Conservation (phyloP, 2,329 filamentous ascomycete genomes). For the Aspergillus hiratsukae region DNA sequence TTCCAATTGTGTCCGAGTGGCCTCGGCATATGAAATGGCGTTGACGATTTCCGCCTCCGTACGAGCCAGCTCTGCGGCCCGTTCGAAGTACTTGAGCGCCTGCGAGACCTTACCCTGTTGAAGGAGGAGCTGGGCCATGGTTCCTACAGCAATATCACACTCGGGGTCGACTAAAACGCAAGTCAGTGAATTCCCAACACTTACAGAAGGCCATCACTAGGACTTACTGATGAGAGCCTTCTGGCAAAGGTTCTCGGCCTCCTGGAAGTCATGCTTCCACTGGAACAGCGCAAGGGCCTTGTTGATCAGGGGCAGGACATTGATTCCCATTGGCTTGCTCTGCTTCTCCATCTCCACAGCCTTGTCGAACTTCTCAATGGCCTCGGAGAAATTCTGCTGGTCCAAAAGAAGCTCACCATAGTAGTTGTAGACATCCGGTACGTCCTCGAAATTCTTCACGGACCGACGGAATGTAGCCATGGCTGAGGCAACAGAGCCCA, state of each 20-base stretch:
- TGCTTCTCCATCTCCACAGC: constrained; percentile 99
- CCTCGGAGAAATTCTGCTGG: constrained; percentile 91
- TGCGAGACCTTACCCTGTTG: constrained; percentile 97
- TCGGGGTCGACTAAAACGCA: constrained; percentile 79
- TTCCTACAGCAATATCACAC: constrained; percentile 97
- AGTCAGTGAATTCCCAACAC: constrained; percentile 11
- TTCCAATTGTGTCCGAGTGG: constrained; percentile 91
- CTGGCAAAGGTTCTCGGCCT: constrained; percentile 93
- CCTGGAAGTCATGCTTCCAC: constrained; percentile 93
- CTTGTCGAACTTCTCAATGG: constrained; percentile 95
- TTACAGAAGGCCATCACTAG: not conserved
- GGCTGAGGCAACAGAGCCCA: constrained; percentile 94
- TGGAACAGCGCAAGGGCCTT: constrained; percentile 96
- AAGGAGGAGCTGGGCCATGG: constrained; percentile 94
- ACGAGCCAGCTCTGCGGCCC: constrained; percentile 86
- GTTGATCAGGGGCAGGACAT: constrained; percentile 95
- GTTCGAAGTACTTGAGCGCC: constrained; percentile 94
- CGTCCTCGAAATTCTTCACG: constrained; percentile 97
- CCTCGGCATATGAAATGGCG: constrained; percentile 93
- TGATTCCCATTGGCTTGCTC: constrained; percentile 91
- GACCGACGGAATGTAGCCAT: constrained; percentile 98
- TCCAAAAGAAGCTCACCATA: constrained; percentile 95
- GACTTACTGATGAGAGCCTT: constrained; percentile 91
- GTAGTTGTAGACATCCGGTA: constrained; percentile 99
- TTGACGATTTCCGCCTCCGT: constrained; percentile 96